Evolutionary conservation across 129 eudicot species (phyloP).

Genomic region (Flaveria robusta): DNA sequence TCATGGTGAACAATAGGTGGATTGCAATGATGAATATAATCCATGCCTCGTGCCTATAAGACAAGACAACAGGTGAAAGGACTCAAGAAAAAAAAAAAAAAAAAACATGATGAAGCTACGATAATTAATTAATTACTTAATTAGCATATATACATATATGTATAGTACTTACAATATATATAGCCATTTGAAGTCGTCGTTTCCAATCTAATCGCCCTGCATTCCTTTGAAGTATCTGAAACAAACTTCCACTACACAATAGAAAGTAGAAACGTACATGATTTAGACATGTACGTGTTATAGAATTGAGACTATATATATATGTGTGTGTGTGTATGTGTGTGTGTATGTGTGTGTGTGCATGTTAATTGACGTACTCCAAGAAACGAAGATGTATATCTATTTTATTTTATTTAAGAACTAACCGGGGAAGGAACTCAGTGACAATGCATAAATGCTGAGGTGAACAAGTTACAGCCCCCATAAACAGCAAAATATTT

Average conservation of each 20-base stretch:
- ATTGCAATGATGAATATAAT: constrained; percentile 72
- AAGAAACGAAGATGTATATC: not conserved
- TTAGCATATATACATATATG: not conserved
- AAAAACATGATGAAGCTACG: not conserved
- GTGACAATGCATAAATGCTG: constrained; percentile 83
- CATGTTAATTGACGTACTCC: not conserved
- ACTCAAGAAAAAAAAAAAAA: not conserved
- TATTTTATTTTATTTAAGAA: not conserved
- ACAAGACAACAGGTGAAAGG: not conserved
- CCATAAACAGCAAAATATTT: constrained; percentile 89
- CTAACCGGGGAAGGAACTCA: constrained; percentile 87
- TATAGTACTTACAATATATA: constrained; percentile 64
- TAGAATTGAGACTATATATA: not conserved
- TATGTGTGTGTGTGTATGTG: too few relatives aligned
- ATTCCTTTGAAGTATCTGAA: constrained; percentile 54
- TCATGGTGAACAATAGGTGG: constrained; percentile 88
- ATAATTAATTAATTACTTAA: not conserved
- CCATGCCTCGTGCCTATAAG: constrained; percentile 72
- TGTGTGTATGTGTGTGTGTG: too few relatives aligned
- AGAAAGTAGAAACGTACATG: not conserved
- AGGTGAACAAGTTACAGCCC: constrained; percentile 73
- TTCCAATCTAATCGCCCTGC: constrained; percentile 62
- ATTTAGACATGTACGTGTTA: not conserved
- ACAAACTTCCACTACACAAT: constrained; percentile 73
- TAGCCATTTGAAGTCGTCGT: constrained; percentile 80